Evolutionary conservation across 257 asterid genomes (phyloP).

Genomic region (Asclepias syriaca): DNA sequence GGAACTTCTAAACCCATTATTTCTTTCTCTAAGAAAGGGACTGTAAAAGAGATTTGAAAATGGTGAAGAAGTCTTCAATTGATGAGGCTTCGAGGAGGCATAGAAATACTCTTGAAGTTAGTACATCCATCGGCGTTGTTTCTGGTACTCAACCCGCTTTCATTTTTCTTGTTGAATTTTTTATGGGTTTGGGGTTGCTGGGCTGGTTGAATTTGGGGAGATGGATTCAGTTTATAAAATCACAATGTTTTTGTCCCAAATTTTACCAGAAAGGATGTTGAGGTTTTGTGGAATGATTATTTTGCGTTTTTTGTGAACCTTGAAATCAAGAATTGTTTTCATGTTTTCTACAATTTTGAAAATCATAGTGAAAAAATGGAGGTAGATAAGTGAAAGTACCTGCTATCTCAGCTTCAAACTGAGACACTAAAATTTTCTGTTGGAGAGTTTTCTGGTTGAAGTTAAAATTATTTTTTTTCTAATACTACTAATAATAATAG

Average conservation of each 20-base stretch:
- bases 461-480: not conserved
- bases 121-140: conserved; percentile 1
- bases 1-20: not conserved
- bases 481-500: not conserved
- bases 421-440: not conserved
- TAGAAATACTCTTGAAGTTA: conserved; percentile 1
- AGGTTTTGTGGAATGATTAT: too few relatives aligned
- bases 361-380: not conserved
- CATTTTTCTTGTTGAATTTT: not conserved
- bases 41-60: not conserved
- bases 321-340: not conserved
- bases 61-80: conserved; percentile 2
- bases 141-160: conserved; percentile 12
- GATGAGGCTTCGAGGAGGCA: not conserved
- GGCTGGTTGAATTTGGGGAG: not conserved
- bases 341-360: not conserved
- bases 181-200: not conserved
- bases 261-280: not conserved
- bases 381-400: not conserved
- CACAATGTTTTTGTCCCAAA: not conserved
- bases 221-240: not conserved
- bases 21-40: conserved; percentile 11
- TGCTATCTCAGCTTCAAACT: not conserved
- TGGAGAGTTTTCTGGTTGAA: not conserved
- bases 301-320: not conserved